Base-by-base conservation (phyloP, 108 stramenopile genomes). In the Heterococcus sp. region DNA sequence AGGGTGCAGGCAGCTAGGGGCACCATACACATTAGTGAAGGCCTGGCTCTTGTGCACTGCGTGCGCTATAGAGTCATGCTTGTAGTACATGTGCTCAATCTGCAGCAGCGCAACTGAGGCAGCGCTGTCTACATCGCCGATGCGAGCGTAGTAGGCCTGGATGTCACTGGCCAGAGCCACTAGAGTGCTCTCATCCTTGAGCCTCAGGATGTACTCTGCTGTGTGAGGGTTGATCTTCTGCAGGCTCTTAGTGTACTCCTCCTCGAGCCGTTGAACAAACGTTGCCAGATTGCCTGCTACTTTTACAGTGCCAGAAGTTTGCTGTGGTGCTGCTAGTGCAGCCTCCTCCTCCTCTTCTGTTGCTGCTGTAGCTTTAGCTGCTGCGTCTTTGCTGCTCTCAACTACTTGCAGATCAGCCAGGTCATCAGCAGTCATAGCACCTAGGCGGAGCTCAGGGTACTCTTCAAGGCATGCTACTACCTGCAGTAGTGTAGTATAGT, bases 41-140 rank as follows among this genome's bases (percentile, higher is more conserved):
- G 72, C 69, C 85, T 88, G 84, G 28, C 93, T 94, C 76, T 88
- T 82, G 75, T 91, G 92, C 3, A 99, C 94, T 82, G 92, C 92
- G 66, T 74, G 76, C 63, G 92, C 94, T 81, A 96, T 93, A 65
- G 93, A 85, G 75, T 95, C 95, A 83, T 96, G 96, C 73, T 93
- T 92, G 86, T 99, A 99, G 90, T 99, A 97, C 64, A 95, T 76
- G 82, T 96, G 95, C 75, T 99, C 98, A 27, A 96, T 77, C 68
- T 80, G 79, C 21, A 80, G 72, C 3, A 80, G 79, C 2, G 79
- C 71, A 4, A 80, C 71, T 32, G 71, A 72, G 78, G 85, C 63
- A 32, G 93, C 94, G 73, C 93, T 90, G 1, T 71, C 38, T 38
- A 73, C 73, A 68, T 84, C 84, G n/a, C 89, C 92, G 32, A 88